Conservation (phyloP, 192 early-diverging fungal species). For the Spinellus fusiger region DNA sequence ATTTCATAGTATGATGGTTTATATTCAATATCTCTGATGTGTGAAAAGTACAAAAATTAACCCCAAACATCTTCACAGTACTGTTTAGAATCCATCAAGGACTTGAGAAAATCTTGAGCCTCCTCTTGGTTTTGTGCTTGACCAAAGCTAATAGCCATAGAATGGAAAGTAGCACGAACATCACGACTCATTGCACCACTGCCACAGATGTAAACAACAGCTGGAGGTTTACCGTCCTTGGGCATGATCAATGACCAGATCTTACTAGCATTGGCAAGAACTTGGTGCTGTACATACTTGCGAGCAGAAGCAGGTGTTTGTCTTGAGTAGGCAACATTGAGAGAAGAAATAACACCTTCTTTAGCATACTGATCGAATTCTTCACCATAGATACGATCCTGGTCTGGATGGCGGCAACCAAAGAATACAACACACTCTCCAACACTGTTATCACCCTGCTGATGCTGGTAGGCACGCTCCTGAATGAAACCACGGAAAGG, state of each 20-base stretch:
- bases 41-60: too few relatives aligned
- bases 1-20: too few relatives aligned
- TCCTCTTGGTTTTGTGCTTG: conserved; percentile 11
- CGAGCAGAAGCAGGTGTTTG: conserved; percentile 12
- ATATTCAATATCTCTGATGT: too few relatives aligned
- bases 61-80: conserved; percentile 34
- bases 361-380: conserved; percentile 51
- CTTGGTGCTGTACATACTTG: conserved; percentile 29
- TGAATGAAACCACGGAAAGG: conserved; percentile 86
- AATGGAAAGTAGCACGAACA: conserved; percentile 18
- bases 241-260: conserved; percentile 11
- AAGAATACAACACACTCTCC: conserved; percentile 66
- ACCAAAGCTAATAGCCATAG: conserved; percentile 13
- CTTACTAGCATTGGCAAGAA: conserved; percentile 14
- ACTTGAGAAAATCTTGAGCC: conserved; percentile 12
- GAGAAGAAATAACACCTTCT: conserved; percentile 48
- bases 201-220: conserved; percentile 24
- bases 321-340: conserved; percentile 60
- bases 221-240: not conserved
- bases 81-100: conserved; percentile 8
- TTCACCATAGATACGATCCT: conserved; percentile 68
- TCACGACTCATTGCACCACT: conserved; percentile 25
- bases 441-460: conserved; percentile 43
- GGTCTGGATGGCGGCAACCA: conserved; percentile 67
- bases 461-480: conserved; percentile 20